A percentile compares a stretch with the other conserved stretches of the same genome.
phyloP scores from a whole-genome alignment of 768 basidiomycete species.

The Hygrophoropsis aurantiaca region DNA sequence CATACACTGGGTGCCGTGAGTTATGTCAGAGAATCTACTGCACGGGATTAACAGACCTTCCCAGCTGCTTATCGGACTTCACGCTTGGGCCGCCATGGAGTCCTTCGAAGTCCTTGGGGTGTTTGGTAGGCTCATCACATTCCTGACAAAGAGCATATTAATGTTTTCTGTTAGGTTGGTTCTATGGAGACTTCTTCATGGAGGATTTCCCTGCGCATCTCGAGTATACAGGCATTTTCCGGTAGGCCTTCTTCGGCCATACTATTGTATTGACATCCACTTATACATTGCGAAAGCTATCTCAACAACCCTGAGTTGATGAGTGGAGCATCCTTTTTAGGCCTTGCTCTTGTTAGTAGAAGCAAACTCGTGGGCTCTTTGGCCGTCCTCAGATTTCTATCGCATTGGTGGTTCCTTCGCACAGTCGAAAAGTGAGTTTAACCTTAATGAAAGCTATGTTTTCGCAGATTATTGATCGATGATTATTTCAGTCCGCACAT shows the following conservation, averaged over 20 bases:
- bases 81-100: conserved; percentile 88
- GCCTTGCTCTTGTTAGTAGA: conserved; percentile 86
- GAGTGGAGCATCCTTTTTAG: conserved; percentile 95
- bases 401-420: conserved; percentile 96
- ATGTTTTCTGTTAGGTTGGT: conserved; percentile 69
- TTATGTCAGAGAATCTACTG: conserved; percentile 6
- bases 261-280: conserved; percentile 1
- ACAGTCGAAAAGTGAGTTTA: conserved; percentile 82
- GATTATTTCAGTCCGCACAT: conserved; percentile 84
- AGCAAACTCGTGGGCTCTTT: conserved; percentile 88
- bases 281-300: conserved; percentile 70
- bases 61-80: conserved; percentile 81
- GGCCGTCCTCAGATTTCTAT: conserved; percentile 81
- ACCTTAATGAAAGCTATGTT: not conserved
- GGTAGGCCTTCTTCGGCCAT: conserved; percentile 44
- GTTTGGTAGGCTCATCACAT: conserved; percentile 59
- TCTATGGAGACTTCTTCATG: conserved; percentile 97
- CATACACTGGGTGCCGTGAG: conserved; percentile 87
- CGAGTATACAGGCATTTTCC: conserved; percentile 96
- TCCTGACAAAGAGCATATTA: not conserved
- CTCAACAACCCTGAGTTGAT: conserved; percentile 95
- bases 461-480: conserved; percentile 3
- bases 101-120: conserved; percentile 92
- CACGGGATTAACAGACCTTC: not conserved
- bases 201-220: conserved; percentile 88